phyloP scores from a whole-genome alignment of 129 eudicot species.

The Pseudognaphalium luteoalbum region DNA sequence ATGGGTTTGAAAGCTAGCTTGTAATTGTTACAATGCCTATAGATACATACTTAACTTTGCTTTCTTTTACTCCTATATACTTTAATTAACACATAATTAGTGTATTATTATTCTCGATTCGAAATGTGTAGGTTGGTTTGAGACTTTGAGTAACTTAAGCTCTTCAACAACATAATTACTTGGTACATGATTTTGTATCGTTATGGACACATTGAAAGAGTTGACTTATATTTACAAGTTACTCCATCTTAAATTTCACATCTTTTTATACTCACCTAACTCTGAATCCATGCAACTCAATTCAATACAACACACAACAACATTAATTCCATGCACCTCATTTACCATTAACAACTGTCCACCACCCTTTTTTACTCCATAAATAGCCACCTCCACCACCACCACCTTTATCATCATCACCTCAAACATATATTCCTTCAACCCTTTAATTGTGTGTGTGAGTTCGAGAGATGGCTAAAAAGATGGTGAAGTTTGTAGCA shows the following conservation, averaged over 20 bases:
- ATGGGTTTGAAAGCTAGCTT: too few species aligned
- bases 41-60: too few species aligned
- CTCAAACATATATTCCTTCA: neutral
- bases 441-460: neutral
- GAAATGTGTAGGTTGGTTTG: neutral
- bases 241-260: neutral
- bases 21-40: too few species aligned
- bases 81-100: too few species aligned
- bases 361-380: neutral
- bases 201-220: neutral
- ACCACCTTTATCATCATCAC: constrained; percentile 1
- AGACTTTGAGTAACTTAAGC: neutral
- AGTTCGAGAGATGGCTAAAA: constrained; percentile 9
- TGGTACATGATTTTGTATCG: neutral
- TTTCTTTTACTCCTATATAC: too few species aligned
- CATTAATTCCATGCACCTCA: neutral
- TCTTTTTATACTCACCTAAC: neutral
- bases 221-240: neutral
- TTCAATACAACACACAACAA: neutral
- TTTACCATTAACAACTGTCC: neutral
- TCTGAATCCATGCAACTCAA: neutral
- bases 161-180: neutral
- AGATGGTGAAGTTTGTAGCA: constrained; percentile 45
- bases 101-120: neutral
- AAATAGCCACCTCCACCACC: neutral